A percentile compares a stretch with the other conserved stretches of the same genome.
phyloP scores from a whole-genome alignment of 352 stramenopile species.

The Blastocystis sp. region DNA sequence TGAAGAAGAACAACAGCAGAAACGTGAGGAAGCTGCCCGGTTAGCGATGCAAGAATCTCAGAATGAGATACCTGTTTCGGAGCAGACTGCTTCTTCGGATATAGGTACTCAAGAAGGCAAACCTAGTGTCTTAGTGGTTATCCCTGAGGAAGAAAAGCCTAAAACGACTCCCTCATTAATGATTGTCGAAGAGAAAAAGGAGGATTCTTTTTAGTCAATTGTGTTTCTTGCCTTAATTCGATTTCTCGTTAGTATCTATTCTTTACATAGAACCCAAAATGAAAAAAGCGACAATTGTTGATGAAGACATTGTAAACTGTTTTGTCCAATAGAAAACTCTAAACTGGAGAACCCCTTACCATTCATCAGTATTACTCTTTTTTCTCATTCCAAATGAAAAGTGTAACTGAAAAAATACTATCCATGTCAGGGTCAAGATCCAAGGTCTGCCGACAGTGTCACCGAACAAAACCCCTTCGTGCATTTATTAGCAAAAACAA shows the following conservation, averaged over 20 bases:
- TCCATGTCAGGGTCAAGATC: too few species aligned
- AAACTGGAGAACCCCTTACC: neutral
- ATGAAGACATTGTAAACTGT: neutral
- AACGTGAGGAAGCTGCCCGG: neutral
- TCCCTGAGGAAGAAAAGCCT: neutral
- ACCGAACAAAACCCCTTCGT: slow-evolving; percentile 25
- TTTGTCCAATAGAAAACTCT: neutral
- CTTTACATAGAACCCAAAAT: too few species aligned
- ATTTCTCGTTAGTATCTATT: neutral
- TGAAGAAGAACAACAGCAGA: slow-evolving; percentile 1
- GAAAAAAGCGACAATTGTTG: neutral
- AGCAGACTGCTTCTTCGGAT: neutral
- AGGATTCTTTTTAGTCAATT: neutral
- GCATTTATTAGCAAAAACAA: slow-evolving; percentile 25
- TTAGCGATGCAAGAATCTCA: neutral
- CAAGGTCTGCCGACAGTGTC: slow-evolving; percentile 31
- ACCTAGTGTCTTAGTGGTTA: neutral
- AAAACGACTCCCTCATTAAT: neutral
- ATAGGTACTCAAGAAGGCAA: neutral
- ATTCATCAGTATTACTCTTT: neutral
- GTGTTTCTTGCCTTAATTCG: neutral
- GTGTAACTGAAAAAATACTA: too few species aligned
- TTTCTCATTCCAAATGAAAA: neutral
- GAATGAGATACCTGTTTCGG: neutral
- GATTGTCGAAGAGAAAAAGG: neutral